Base-by-base conservation (phyloP, 75 land plant species). In the Chamaecyparis obtusa region DNA sequence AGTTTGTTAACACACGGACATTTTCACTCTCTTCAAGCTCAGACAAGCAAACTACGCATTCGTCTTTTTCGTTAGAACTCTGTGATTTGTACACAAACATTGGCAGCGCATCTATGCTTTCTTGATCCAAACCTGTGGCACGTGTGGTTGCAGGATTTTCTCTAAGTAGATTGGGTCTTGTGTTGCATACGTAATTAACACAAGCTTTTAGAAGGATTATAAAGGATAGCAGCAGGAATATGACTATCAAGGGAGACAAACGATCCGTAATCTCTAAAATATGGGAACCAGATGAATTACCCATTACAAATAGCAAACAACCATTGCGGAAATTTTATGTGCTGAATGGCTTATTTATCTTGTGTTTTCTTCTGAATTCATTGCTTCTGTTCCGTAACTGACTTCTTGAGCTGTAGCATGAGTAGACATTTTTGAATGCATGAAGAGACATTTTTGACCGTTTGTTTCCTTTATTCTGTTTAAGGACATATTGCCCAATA, bases 21-120 rank as follows among this genome's bases (percentile, higher is more conserved):
- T 71, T 74, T 79, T 95, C 95, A 13, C 91, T 88, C 48, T 87
- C 90, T 85, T 91, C 86, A 33, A 95, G 93, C 15, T 92, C 94
- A 49, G 56, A 64, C 90, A 95, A 84, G 87, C 96, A 95, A 35
- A 95, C 89, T 39, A 92, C 92, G 77, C 96, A 95, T 67, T 86
- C 90, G 36, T 86, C 81, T 9, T 84, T 83, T 21, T 83, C 39
- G 55, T 82, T 93, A 11, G 89, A 94, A 83, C 88, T 86, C 91
- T 93, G 48, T 5, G 83, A 80, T 80, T 41, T 43, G 39, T 43
- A 80, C 13, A 43, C 13, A 80, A 44, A 24, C 48, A 43, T 80
- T 41, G 83, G n/a, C 30, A 80, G 83, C 24, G 48, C 43, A 0
- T 10, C 49, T 43, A 43, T 21, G 19, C 37, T 80, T 39, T 9